Base-by-base conservation (phyloP, 257 asterid genomes). In the Avicennia marina region DNA sequence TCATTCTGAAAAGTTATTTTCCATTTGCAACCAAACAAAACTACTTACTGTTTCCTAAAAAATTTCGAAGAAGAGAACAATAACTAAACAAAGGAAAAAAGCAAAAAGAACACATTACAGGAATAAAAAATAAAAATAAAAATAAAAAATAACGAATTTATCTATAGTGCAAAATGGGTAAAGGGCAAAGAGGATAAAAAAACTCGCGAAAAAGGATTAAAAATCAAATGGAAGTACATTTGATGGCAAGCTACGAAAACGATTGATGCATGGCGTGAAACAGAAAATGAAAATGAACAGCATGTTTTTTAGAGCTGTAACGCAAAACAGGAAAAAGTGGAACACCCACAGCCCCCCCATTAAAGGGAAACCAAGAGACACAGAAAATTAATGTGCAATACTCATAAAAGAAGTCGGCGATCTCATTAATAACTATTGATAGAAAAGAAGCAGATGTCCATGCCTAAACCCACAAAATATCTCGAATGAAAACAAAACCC, bases 381-480 rank as follows among this genome's bases (percentile, higher is more conserved):
- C 3, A 18, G n/a, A 20, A 42, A 12, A 56, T n/a, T 24, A 55
- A 20, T 27, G n/a, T 16, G n/a, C 13, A 33, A 53, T 32, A 6
- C 20, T 16, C 2, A 21, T 1, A 48, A 20, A 6, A 45, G 9
- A 45, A 48, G 54, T 48, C 25, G 20, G 1, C 2, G 5, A 10
- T 25, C 34, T 24, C n/a, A 25, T 4, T 48, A 22, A 9, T 44
- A 45, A n/a, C n/a, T n/a, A 3, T 45, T 45, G 31, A 21, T n/a
- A 48, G n/a, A 24, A 47, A 47, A 11, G 54, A 12, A 12, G n/a
- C 1, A 44, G 32, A 9, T 0, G 18, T 19, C 7, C 33, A 26
- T 5, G 55, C 33, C 24, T 29, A 52, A 55, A 21, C 49, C 48
- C 61, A 55, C 44, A 20, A n/a, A n/a, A n/a, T n/a, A 12, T 33